Evolutionary conservation across 495 filamentous ascomycete genomes (phyloP).

Genomic region (Penicillium paxilli): DNA sequence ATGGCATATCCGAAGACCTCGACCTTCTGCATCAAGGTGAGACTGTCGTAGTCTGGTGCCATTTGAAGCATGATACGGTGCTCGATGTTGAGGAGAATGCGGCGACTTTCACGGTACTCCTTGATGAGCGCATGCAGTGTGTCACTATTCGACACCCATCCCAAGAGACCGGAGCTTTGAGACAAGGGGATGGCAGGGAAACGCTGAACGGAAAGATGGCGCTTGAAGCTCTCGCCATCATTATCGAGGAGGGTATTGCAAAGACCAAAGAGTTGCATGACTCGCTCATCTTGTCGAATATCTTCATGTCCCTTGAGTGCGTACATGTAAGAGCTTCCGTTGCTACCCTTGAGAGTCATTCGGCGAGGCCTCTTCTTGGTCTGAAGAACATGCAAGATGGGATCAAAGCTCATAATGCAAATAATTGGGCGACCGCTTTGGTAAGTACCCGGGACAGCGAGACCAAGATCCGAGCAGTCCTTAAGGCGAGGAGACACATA

Average conservation of each 20-base stretch:
- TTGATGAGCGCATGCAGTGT: constrained; percentile 94
- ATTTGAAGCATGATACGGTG: constrained; percentile 99
- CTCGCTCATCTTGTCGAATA: constrained; percentile 96
- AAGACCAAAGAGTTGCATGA: constrained; percentile 98
- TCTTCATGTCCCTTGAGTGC: constrained; percentile 96
- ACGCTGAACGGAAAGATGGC: constrained; percentile 91
- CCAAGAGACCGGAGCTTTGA: constrained; percentile 89
- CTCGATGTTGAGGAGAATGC: constrained; percentile 97
- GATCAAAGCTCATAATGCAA: constrained; percentile 84
- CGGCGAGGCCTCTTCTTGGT: constrained; percentile 95
- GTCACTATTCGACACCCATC: constrained; percentile 98
- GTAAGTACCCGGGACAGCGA: constrained; percentile 94
- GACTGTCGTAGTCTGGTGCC: constrained; percentile 97
- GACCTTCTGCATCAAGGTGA: constrained; percentile 99
- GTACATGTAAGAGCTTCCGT: constrained; percentile 83
- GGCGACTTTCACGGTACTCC: constrained; percentile 93
- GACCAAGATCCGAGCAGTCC: constrained; percentile 75
- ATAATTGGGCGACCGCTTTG: constrained; percentile 83
- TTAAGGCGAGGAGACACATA: constrained; percentile 95
- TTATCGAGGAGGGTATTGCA: constrained; percentile 91
- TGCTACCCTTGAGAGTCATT: constrained; percentile 83
- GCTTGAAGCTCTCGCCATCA: constrained; percentile 93
- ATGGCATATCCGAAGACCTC: constrained; percentile 98
- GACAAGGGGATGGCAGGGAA: constrained; percentile 95
- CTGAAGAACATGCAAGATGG: constrained; percentile 85